Conservation (phyloP, 495 filamentous ascomycete species). For the Thozetella sp. region DNA sequence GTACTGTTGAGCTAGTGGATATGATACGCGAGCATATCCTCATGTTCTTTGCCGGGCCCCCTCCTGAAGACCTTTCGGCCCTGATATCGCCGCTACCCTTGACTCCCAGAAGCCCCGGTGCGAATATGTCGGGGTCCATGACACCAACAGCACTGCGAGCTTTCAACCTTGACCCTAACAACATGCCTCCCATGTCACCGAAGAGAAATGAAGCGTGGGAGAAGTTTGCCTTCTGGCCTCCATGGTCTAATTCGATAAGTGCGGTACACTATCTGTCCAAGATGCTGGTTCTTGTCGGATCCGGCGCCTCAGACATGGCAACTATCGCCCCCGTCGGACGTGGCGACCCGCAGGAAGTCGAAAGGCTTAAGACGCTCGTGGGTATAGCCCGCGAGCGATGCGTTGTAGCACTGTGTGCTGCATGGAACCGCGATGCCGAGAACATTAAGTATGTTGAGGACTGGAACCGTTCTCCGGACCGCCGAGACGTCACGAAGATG, state of each 20-base stretch:
- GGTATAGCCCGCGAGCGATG: conserved; percentile 80
- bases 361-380: conserved; percentile 72
- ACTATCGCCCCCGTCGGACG: conserved; percentile 64
- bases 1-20: conserved; percentile 76
- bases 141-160: conserved; percentile 54
- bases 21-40: conserved; percentile 78
- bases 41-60: conserved; percentile 84
- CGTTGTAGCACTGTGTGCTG: conserved; percentile 74
- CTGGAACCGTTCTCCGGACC: conserved; percentile 81
- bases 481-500: conserved; percentile 86
- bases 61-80: conserved; percentile 84
- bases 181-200: conserved; percentile 75
- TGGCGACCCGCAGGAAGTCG: conserved; percentile 56
- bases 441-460: conserved; percentile 88
- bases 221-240: conserved; percentile 96
- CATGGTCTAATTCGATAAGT: conserved; percentile 85
- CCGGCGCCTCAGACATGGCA: conserved; percentile 85
- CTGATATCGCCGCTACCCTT: conserved; percentile 78
- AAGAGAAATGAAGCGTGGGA: conserved; percentile 83
- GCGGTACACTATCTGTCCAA: conserved; percentile 84
- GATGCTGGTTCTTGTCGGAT: conserved; percentile 77
- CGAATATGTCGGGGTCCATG: conserved; percentile 37
- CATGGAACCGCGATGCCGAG: conserved; percentile 89
- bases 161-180: conserved; percentile 77
- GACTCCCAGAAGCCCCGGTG: conserved; percentile 69